Percentiles rank a stretch among this genome's conserved stretches.
Conservation (phyloP, 1,284 basidiomycete species). For the Ceratorhiza oryzae-sativae region DNA sequence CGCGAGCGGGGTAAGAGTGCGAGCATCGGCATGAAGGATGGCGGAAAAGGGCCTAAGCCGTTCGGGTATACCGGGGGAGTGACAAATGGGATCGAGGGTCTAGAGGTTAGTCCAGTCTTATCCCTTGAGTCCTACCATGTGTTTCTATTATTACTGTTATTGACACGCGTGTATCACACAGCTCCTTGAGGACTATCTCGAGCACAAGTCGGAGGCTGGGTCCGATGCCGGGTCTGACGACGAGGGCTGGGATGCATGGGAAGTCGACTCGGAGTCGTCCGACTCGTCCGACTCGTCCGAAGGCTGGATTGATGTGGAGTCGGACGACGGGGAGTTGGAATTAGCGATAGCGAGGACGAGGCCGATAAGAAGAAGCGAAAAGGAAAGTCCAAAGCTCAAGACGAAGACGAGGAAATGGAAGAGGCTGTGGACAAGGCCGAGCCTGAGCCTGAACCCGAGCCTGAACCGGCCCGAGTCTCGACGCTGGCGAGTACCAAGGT, state of each 20-base stretch:
- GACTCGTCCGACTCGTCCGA: constrained; percentile 68
- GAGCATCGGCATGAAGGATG: constrained; percentile 69
- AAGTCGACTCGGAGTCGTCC: constrained; percentile 77
- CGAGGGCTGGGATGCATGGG: constrained; percentile 90
- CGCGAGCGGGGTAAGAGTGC: constrained; percentile 91
- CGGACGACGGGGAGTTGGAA: constrained; percentile 73
- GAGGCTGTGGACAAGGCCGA: constrained; percentile 46
- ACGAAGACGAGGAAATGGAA: constrained; percentile 47
- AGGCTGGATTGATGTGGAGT: constrained; percentile 88
- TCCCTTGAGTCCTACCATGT: no score
- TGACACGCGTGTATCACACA: constrained; percentile 49
- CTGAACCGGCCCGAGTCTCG: constrained; percentile 56
- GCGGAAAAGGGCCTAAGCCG: constrained; percentile 67
- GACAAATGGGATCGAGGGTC: constrained; percentile 85
- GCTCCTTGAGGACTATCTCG: constrained; percentile 88
- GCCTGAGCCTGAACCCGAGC: constrained; percentile 43
- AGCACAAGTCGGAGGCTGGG: constrained; percentile 60
- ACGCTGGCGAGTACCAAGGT: constrained; percentile 83
- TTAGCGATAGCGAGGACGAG: constrained; percentile 90
- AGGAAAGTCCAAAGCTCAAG: constrained; percentile 51
- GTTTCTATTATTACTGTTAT: no score
- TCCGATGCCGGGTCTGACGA: constrained; percentile 63
- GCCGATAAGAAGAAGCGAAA: constrained; percentile 54
- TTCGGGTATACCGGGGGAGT: constrained; percentile 81
- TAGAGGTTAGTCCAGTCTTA: constrained; percentile 67